Percentiles rank a stretch among this genome's conserved stretches.
phyloP scores from a whole-genome alignment of 139 green algal species.

The Picochlorum sp. region DNA sequence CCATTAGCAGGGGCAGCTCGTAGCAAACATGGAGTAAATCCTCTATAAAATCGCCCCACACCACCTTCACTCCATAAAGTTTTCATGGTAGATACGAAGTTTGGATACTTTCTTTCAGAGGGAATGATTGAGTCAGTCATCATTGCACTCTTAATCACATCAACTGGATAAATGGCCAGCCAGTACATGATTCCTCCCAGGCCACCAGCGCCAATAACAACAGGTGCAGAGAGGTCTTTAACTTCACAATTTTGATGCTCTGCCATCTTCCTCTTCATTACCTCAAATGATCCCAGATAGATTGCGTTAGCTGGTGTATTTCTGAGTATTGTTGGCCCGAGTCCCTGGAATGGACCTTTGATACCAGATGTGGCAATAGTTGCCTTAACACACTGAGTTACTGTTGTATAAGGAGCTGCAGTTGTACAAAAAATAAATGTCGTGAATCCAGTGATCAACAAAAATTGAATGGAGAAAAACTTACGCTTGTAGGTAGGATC shows the following conservation, averaged over 20 bases:
- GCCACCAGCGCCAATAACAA: constrained; percentile 44
- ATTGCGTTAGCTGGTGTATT: constrained; percentile 86
- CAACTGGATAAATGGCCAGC: constrained; percentile 80
- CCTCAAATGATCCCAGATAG: constrained; percentile 92
- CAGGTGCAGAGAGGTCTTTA: constrained; percentile 21
- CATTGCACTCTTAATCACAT: constrained; percentile 86
- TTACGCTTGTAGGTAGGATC: constrained; percentile 77
- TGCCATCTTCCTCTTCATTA: constrained; percentile 62
- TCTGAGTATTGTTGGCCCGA: constrained; percentile 72
- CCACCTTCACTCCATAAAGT: constrained; percentile 72
- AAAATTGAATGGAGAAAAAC: constrained; percentile 6
- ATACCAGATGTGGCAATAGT: constrained; percentile 67
- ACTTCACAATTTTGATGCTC: constrained; percentile 16
- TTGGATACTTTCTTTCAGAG: constrained; percentile 59
- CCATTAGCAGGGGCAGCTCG: constrained; percentile 81
- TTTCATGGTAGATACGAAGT: constrained; percentile 43
- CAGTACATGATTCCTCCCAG: constrained; percentile 80
- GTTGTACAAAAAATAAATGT: constrained; percentile 3
- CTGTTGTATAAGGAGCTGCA: constrained; percentile 74
- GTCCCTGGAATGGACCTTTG: constrained; percentile 76
- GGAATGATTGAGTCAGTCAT: constrained; percentile 73
- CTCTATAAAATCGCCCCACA: constrained; percentile 76
- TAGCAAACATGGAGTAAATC: constrained; percentile 87
- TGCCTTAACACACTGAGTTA: constrained; percentile 55
- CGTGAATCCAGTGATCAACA: neutral